A percentile compares a stretch with the other conserved stretches of the same genome.
phyloP scores from a whole-genome alignment of 2,329 filamentous ascomycete genomes.

The Trichoderma atrobrunneum region DNA sequence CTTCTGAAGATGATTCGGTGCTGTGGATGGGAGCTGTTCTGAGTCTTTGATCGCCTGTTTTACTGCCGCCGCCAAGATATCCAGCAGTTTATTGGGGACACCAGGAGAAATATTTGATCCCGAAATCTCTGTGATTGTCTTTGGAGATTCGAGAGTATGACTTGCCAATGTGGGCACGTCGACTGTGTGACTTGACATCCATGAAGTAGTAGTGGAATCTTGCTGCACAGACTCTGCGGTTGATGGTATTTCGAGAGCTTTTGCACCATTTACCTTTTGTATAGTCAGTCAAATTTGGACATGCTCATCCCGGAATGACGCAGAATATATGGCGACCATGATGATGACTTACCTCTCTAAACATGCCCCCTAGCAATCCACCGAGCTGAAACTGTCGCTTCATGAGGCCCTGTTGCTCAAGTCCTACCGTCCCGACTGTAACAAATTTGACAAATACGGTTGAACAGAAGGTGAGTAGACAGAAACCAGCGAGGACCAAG shows the following conservation, averaged over 20 bases:
- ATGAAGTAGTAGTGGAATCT: background rate
- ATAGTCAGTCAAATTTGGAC: background rate
- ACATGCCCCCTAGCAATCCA: conserved; percentile 21
- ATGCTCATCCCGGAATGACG: background rate
- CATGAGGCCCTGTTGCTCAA: background rate
- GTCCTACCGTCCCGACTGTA: background rate
- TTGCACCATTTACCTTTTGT: background rate
- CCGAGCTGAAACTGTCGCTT: conserved; percentile 29
- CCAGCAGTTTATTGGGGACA: conserved; percentile 10
- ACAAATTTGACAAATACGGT: conserved; percentile 17
- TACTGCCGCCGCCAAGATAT: conserved; percentile 22
- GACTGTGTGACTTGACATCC: background rate
- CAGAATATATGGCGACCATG: background rate
- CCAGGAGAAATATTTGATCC: background rate
- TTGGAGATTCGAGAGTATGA: background rate
- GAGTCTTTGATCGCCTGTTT: conserved; percentile 12
- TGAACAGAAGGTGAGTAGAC: conserved; percentile 13
- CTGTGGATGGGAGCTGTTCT: background rate
- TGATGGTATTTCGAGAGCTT: background rate
- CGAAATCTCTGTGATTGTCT: background rate
- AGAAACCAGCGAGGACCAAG: conserved; percentile 7
- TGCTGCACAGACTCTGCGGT: background rate
- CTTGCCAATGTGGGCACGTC: background rate
- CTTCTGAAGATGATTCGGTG: background rate
- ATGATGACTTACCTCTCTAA: conserved; percentile 19